Conservation (phyloP, 176 grass and related monocot species). For the Chrysopogon serrulatus region DNA sequence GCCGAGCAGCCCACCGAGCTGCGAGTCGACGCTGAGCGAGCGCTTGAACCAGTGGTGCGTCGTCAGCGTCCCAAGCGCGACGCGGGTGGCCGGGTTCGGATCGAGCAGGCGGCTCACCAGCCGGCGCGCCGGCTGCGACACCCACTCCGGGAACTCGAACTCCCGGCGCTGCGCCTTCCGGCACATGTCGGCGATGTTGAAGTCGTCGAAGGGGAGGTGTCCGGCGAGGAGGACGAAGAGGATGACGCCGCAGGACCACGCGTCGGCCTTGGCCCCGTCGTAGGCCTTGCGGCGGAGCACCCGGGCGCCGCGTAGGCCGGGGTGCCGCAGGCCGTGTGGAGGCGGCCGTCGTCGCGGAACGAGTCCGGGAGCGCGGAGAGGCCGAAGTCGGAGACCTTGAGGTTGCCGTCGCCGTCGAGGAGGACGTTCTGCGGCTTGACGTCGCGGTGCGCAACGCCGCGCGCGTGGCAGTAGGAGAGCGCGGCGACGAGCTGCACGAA, state of each 20-base stretch:
- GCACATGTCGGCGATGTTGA: too few relatives aligned
- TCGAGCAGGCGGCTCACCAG: constrained; percentile 66
- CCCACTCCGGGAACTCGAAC: constrained; percentile 51
- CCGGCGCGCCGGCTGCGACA: constrained; percentile 40
- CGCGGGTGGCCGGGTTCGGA: constrained; percentile 58
- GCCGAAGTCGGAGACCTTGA: constrained; percentile 79
- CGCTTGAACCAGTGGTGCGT: constrained; percentile 78
- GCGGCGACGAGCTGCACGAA: constrained; percentile 66
- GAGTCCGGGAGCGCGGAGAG: constrained; percentile 52
- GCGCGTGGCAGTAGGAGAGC: constrained; percentile 59
- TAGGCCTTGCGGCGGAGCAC: too few relatives aligned
- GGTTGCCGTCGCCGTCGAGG: constrained; percentile 33
- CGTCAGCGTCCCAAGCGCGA: constrained; percentile 34
- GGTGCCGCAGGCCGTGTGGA: too few relatives aligned
- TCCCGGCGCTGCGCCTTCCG: constrained; percentile 46
- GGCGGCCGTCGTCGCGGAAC: constrained; percentile 26
- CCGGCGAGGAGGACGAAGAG: too few relatives aligned
- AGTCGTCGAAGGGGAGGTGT: too few relatives aligned
- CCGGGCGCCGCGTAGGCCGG: too few relatives aligned
- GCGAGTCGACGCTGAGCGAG: constrained; percentile 71
- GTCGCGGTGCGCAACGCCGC: constrained; percentile 68
- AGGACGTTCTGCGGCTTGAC: constrained; percentile 83
- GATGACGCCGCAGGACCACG: too few relatives aligned
- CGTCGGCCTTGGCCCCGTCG: too few relatives aligned
- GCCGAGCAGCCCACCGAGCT: constrained; percentile 39